Percentiles rank a stretch among this genome's conserved stretches.
These are phyloP conservation scores for Amauroascus niger DNA, from an alignment of 2,329 filamentous ascomycete species.

Conservation along the genomic window DNA sequence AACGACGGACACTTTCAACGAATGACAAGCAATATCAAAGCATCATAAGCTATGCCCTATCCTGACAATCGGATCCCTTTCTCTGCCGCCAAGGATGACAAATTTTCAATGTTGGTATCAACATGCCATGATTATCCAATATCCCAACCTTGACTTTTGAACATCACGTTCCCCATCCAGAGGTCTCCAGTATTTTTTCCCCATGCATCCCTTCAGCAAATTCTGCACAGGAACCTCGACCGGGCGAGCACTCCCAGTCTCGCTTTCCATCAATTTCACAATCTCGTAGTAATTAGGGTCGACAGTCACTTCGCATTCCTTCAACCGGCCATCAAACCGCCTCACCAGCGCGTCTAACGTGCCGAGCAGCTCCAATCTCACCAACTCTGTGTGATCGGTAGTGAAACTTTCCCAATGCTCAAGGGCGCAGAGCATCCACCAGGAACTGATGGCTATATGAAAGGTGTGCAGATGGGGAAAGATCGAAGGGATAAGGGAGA, in stretches of 20 bases:
- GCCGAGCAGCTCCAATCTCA: slow-evolving; percentile 4
- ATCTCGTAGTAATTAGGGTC: slow-evolving; percentile 10
- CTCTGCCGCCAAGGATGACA: too few relatives aligned
- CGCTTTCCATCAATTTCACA: slow-evolving; percentile 6
- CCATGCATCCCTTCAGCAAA: neutral
- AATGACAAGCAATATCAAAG: too few relatives aligned
- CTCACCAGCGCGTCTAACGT: slow-evolving; percentile 5
- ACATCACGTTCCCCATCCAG: neutral
- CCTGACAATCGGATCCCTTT: too few relatives aligned
- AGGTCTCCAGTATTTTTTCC: slow-evolving; percentile 5
- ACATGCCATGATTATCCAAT: slow-evolving; percentile 11
- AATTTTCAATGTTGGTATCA: neutral
- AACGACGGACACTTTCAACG: too few relatives aligned
- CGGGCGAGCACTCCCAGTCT: neutral
- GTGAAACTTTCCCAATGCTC: slow-evolving; percentile 7
- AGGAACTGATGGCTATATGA: slow-evolving; percentile 8
- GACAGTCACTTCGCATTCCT: slow-evolving; percentile 5
- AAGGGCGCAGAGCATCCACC: slow-evolving; percentile 10
- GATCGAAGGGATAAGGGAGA: slow-evolving; percentile 4
- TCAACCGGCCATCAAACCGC: slow-evolving; percentile 1
- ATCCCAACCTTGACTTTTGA: slow-evolving; percentile 2
- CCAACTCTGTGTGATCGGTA: neutral
- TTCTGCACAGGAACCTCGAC: neutral
- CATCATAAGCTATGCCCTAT: too few relatives aligned
- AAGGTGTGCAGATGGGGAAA: slow-evolving; percentile 5